Evolutionary conservation across 2,329 filamentous ascomycete species (phyloP).

Genomic region (Furcasterigmium sp.): DNA sequence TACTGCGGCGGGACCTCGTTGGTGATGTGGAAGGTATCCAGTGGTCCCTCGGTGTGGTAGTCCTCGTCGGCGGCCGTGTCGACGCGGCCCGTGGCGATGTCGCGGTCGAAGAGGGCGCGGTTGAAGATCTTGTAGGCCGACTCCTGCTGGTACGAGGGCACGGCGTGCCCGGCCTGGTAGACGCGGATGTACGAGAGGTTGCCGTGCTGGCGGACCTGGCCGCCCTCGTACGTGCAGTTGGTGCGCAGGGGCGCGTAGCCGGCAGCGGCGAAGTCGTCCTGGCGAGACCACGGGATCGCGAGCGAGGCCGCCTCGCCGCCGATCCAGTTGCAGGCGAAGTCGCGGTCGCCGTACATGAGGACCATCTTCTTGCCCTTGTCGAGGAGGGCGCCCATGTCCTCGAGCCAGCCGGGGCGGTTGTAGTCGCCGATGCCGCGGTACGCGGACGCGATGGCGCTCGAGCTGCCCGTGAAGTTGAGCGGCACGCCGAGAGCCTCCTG

Average conservation of each 20-base stretch:
- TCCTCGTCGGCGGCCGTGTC: slow-evolving; percentile 10
- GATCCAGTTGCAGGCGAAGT: slow-evolving; percentile 55
- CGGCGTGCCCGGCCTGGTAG: slow-evolving; percentile 53
- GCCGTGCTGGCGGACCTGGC: slow-evolving; percentile 61
- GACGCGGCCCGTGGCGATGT: slow-evolving; percentile 15
- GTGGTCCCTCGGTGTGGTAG: slow-evolving; percentile 14
- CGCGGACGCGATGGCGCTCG: slow-evolving; percentile 7
- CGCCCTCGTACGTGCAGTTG: slow-evolving; percentile 53
- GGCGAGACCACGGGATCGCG: slow-evolving; percentile 24
- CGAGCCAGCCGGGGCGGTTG: slow-evolving; percentile 28
- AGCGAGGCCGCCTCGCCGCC: slow-evolving; percentile 42
- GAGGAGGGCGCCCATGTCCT: slow-evolving; percentile 34
- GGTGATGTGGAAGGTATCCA: slow-evolving; percentile 12
- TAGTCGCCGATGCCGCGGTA: slow-evolving; percentile 21
- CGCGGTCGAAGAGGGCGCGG: slow-evolving; percentile 27
- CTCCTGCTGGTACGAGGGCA: slow-evolving; percentile 44
- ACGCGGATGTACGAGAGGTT: slow-evolving; percentile 58
- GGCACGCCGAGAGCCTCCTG: slow-evolving; percentile 57
- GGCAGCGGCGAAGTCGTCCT: slow-evolving; percentile 28
- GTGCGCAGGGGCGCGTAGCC: slow-evolving; percentile 60
- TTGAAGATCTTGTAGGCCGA: slow-evolving; percentile 43
- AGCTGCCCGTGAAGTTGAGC: slow-evolving; percentile 41
- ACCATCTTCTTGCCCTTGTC: slow-evolving; percentile 53
- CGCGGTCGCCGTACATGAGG: slow-evolving; percentile 46
- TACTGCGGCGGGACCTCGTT: slow-evolving; percentile 15